Percentiles rank a stretch among this genome's conserved stretches.
phyloP scores from a whole-genome alignment of 805 yeast genomes.

The Hanseniaspora valbyensis region DNA sequence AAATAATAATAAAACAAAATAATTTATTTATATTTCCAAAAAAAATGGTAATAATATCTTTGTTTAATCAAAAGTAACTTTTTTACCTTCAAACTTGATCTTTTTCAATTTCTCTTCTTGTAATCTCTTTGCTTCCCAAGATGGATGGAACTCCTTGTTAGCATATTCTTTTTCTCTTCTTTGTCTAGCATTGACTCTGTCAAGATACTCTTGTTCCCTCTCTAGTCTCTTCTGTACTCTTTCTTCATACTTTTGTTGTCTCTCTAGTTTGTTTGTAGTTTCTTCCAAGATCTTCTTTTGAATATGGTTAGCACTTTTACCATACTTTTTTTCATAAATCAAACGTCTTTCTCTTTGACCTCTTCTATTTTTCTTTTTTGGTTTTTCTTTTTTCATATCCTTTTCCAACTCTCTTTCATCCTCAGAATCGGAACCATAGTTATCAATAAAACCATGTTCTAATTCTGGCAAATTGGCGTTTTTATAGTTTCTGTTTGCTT shows the following conservation, averaged over 20 bases:
- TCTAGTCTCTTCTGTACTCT: slow-evolving; percentile 52
- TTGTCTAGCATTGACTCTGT: slow-evolving; percentile 22
- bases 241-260: slow-evolving; percentile 58
- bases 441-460: slow-evolving; percentile 42
- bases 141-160: slow-evolving; percentile 63
- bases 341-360: slow-evolving; percentile 96
- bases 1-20: too few relatives aligned
- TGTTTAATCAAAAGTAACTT: slow-evolving; percentile 54
- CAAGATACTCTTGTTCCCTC: slow-evolving; percentile 29
- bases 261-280: slow-evolving; percentile 45
- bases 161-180: slow-evolving; percentile 20
- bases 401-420: slow-evolving; percentile 40
- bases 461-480: slow-evolving; percentile 54
- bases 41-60: not conserved
- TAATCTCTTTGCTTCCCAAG: slow-evolving; percentile 85
- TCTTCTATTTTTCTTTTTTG: slow-evolving; percentile 70
- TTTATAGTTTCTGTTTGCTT: slow-evolving; percentile 33
- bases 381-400: slow-evolving; percentile 28
- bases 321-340: slow-evolving; percentile 91
- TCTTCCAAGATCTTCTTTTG: slow-evolving; percentile 49
- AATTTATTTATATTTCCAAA: too few relatives aligned
- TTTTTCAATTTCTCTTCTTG: slow-evolving; percentile 57
- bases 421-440: slow-evolving; percentile 55
- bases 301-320: slow-evolving; percentile 72
- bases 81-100: slow-evolving; percentile 72